These are phyloP conservation scores for Trichoderma sp. DNA, from an alignment of 2,329 filamentous ascomycete genomes.

Conservation along the genomic window DNA sequence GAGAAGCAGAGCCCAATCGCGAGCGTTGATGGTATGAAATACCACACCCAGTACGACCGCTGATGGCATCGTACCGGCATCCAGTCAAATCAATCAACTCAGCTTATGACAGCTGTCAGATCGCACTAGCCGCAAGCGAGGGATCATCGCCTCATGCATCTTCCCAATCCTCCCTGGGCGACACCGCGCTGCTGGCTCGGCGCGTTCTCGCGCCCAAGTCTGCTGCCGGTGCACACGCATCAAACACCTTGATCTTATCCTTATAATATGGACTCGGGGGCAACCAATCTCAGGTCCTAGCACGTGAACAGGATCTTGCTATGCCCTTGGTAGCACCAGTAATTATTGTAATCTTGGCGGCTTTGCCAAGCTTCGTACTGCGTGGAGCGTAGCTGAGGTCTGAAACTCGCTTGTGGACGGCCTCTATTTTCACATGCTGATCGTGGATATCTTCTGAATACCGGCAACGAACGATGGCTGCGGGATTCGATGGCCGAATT, in stretches of 20 bases:
- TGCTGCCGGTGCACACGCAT: neutral
- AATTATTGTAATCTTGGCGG: neutral
- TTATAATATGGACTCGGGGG: neutral
- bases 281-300: neutral
- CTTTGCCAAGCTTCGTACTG: neutral
- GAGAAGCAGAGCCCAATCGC: neutral
- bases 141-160: conserved; percentile 14
- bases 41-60: neutral
- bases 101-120: conserved; percentile 8
- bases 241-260: neutral
- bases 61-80: neutral
- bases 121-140: conserved; percentile 10
- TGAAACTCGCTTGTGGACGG: conserved; percentile 1
- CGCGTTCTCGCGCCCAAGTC: conserved; percentile 7
- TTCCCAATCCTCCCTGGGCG: neutral
- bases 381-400: neutral
- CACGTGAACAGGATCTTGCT: neutral
- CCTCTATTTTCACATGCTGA: neutral
- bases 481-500: neutral
- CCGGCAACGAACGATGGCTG: neutral
- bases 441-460: neutral
- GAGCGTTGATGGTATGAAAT: neutral
- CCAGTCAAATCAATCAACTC: neutral
- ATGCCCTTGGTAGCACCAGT: neutral
- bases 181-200: conserved; percentile 10